phyloP scores from a whole-genome alignment of 2,329 filamentous ascomycete genomes.

The Aspergillus terreus region DNA sequence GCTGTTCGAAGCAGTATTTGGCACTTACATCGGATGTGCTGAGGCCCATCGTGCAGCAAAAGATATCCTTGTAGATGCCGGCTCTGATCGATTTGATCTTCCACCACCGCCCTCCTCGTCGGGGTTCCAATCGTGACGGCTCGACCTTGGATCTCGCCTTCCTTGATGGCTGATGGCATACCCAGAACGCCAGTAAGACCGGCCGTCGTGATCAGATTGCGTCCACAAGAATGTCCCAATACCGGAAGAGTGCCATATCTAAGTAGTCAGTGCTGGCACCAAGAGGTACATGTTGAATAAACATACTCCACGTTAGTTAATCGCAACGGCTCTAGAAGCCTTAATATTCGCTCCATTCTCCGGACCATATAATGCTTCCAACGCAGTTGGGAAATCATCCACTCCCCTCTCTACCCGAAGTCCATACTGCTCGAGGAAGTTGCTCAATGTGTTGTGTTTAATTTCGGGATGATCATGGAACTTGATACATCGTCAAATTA shows the following conservation, averaged over 20 bases:
- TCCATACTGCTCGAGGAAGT: background rate
- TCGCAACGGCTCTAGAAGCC: background rate
- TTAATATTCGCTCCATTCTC: background rate
- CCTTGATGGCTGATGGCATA: background rate
- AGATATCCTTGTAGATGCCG: background rate
- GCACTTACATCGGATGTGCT: background rate
- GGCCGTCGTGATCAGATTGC: background rate
- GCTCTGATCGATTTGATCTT: background rate
- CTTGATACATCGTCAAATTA: background rate
- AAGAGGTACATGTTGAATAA: background rate
- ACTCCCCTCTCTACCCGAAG: background rate
- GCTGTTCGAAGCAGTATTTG: background rate
- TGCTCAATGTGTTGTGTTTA: background rate
- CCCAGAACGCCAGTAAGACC: background rate
- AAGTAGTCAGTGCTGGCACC: background rate
- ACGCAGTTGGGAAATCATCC: no score
- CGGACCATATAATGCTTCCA: background rate
- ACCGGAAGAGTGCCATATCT: background rate
- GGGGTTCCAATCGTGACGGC: background rate
- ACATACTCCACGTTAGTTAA: background rate
- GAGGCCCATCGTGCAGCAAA: background rate
- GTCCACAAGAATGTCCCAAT: background rate
- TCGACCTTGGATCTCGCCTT: background rate
- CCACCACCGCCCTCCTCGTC: slow-evolving; percentile 1
- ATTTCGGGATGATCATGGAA: background rate